Conservation (phyloP, 2,329 filamentous ascomycete species). For the Beauveria brongniartii region DNA sequence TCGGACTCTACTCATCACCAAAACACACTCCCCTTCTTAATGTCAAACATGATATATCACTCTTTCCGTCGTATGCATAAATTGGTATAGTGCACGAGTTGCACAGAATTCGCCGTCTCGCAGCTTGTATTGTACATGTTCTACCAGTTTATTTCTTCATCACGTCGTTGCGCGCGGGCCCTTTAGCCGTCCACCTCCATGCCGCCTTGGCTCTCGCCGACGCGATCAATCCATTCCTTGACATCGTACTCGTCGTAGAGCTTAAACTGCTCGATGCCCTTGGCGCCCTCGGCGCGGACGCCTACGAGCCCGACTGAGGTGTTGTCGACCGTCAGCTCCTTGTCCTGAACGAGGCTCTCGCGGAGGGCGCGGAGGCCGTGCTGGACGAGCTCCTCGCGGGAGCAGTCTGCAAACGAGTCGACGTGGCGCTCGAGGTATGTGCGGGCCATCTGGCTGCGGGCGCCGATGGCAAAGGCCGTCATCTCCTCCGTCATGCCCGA, state of each 20-base stretch:
- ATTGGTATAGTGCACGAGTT: slow-evolving; percentile 6
- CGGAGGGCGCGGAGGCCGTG: slow-evolving; percentile 88
- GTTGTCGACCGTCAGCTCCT: slow-evolving; percentile 95
- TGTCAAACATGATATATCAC: background rate
- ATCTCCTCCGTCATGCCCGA: slow-evolving; percentile 96
- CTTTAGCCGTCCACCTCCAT: slow-evolving; percentile 30
- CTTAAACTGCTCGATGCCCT: slow-evolving; percentile 71
- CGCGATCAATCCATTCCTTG: slow-evolving; percentile 73
- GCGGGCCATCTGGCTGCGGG: slow-evolving; percentile 91
- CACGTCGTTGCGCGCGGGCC: slow-evolving; percentile 12
- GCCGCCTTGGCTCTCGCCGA: slow-evolving; percentile 43
- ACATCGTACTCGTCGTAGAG: slow-evolving; percentile 86
- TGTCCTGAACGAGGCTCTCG: slow-evolving; percentile 93
- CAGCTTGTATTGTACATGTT: slow-evolving; percentile 29
- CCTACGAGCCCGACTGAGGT: slow-evolving; percentile 86
- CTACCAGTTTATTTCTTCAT: slow-evolving; percentile 19
- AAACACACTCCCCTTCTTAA: background rate
- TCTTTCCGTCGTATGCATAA: background rate
- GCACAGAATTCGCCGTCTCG: slow-evolving; percentile 17
- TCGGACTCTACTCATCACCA: background rate
- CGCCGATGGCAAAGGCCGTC: slow-evolving; percentile 91
- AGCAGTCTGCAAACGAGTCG: slow-evolving; percentile 69
- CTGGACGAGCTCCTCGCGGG: slow-evolving; percentile 77
- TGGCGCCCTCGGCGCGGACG: slow-evolving; percentile 42
- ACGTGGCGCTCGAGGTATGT: slow-evolving; percentile 94